A percentile compares a stretch with the other conserved stretches of the same genome.
phyloP scores from a whole-genome alignment of 257 asterid species.

The Solanum ossicruentum region DNA sequence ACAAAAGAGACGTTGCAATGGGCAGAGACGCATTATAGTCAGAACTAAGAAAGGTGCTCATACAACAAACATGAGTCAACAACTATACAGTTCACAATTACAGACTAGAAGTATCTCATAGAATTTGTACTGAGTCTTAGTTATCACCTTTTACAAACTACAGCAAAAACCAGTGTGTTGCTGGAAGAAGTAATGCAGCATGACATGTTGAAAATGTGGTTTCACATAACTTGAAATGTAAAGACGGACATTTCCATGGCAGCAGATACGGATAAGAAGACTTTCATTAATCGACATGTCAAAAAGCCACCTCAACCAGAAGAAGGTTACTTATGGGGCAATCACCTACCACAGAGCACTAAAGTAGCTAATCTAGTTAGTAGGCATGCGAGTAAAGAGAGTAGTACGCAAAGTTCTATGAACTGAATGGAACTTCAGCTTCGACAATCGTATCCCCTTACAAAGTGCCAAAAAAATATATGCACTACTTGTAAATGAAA shows the following conservation, averaged over 20 bases:
- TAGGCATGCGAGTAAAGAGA: too few species aligned
- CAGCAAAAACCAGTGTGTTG: neutral
- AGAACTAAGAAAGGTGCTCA: neutral
- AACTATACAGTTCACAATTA: neutral
- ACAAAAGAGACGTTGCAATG: neutral
- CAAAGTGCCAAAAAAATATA: neutral
- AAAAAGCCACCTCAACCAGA: neutral
- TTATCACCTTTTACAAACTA: neutral
- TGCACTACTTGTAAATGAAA: neutral
- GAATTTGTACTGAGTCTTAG: neutral
- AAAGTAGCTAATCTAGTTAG: neutral
- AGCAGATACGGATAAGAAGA: neutral
- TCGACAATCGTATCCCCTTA: neutral
- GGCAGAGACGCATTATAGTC: neutral
- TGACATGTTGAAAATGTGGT: neutral
- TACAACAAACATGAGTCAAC: neutral
- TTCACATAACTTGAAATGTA: neutral
- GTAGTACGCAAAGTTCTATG: too few species aligned
- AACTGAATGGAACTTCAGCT: too few species aligned
- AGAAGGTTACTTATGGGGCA: neutral
- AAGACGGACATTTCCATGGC: neutral
- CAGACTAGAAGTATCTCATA: neutral
- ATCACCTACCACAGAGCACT: neutral
- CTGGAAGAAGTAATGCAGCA: neutral
- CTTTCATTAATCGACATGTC: neutral